Percentiles rank a stretch among this genome's conserved stretches.
These are phyloP conservation scores for Tylopilus balloui DNA, from an alignment of 768 basidiomycete genomes.

Conservation along the genomic window DNA sequence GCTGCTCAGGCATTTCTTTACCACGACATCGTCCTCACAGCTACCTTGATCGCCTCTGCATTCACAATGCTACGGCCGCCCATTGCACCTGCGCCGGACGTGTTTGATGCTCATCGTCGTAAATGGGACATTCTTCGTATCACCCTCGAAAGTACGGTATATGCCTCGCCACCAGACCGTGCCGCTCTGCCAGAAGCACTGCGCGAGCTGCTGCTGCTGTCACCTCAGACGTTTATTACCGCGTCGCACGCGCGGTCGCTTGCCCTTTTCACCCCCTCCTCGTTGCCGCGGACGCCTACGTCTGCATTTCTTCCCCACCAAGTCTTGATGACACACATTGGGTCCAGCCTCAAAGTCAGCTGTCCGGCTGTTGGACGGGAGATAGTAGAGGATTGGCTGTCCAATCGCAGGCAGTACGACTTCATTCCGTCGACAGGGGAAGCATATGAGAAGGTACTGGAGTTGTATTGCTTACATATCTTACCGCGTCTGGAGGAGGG, in stretches of 20 bases:
- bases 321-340: constrained; percentile 64
- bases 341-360: constrained; percentile 64
- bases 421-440: constrained; percentile 35
- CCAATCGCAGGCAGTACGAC: constrained; percentile 44
- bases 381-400: constrained; percentile 79
- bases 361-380: constrained; percentile 56
- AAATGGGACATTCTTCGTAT: constrained; percentile 89
- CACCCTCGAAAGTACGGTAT: constrained; percentile 74
- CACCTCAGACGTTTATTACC: constrained; percentile 55
- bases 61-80: constrained; percentile 56
- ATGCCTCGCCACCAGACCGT: constrained; percentile 46
- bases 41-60: constrained; percentile 62
- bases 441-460: constrained; percentile 70
- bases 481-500: constrained; percentile 72
- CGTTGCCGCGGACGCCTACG: constrained; percentile 34
- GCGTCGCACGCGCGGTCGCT: constrained; percentile 62
- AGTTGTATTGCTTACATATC: constrained; percentile 70
- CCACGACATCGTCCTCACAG: constrained; percentile 62
- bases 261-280: constrained; percentile 57
- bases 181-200: constrained; percentile 47
- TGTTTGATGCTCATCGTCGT: constrained; percentile 49
- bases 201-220: constrained; percentile 48
- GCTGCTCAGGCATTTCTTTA: constrained; percentile 77
- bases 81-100: constrained; percentile 31
- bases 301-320: constrained; percentile 63